phyloP scores from a whole-genome alignment of 441 rosid species.

The Brassica balearica region DNA sequence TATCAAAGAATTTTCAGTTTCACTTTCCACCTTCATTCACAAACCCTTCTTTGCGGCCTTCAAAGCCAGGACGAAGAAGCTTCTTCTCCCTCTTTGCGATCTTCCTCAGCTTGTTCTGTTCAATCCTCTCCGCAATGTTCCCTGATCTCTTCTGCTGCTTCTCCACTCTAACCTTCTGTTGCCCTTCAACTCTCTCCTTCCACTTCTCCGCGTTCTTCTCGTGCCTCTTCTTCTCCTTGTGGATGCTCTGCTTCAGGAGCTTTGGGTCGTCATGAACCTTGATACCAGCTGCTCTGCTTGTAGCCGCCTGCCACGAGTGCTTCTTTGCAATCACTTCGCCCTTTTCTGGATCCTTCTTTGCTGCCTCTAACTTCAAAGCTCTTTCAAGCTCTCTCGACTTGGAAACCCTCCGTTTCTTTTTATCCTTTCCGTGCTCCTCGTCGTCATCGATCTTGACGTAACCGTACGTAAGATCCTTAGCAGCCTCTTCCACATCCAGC shows the following conservation, averaged over 20 bases:
- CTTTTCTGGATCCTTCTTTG: constrained; percentile 47
- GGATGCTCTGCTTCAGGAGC: constrained; percentile 64
- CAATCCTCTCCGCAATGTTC: constrained; percentile 68
- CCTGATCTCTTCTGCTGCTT: constrained; percentile 75
- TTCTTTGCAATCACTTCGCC: constrained; percentile 55
- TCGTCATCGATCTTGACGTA: constrained; percentile 61
- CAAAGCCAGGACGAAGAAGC: constrained; percentile 83
- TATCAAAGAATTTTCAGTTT: background rate
- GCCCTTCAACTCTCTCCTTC: constrained; percentile 64
- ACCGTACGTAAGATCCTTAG: constrained; percentile 62
- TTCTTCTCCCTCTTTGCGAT: constrained; percentile 90
- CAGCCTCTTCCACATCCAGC: constrained; percentile 62
- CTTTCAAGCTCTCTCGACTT: constrained; percentile 32
- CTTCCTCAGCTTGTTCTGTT: constrained; percentile 70
- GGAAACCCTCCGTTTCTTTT: constrained; percentile 22
- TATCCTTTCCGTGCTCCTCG: constrained; percentile 9
- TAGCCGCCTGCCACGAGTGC: constrained; percentile 62
- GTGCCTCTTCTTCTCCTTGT: constrained; percentile 58
- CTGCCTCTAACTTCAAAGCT: background rate
- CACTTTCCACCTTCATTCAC: constrained; percentile 52
- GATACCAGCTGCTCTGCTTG: constrained; percentile 64
- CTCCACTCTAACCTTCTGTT: constrained; percentile 55
- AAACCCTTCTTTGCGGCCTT: constrained; percentile 82
- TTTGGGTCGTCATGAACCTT: constrained; percentile 74
- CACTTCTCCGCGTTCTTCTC: constrained; percentile 73